Evolutionary conservation across 148 eudicot genomes (phyloP).

Genomic region (Rhododendron williamsianum): DNA sequence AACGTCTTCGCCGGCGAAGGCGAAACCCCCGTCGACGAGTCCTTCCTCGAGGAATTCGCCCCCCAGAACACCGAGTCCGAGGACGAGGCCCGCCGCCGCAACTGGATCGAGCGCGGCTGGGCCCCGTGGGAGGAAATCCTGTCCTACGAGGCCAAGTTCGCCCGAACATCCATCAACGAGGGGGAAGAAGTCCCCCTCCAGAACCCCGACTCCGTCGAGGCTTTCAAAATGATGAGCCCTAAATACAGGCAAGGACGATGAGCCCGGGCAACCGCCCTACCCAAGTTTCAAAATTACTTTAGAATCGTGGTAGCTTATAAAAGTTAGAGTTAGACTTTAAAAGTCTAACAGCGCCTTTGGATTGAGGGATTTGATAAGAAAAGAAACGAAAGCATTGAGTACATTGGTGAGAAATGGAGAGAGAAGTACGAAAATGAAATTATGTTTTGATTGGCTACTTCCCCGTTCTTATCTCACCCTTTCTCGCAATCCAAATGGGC

Average conservation of each 20-base stretch:
- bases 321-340: neutral
- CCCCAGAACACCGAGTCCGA: conserved; percentile 61
- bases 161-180: conserved; percentile 63
- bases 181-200: conserved; percentile 81
- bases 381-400: no score
- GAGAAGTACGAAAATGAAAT: neutral
- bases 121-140: conserved; percentile 98
- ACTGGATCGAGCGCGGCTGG: conserved; percentile 93
- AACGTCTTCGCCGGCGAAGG: conserved; percentile 25
- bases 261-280: neutral
- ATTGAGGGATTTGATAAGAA: no score
- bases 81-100: conserved; percentile 71
- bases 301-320: neutral
- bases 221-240: conserved; percentile 81
- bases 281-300: neutral
- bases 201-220: conserved; percentile 75
- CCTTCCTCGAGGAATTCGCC: conserved; percentile 60
- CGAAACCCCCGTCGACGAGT: conserved; percentile 81
- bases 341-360: no score
- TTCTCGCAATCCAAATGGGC: no score
- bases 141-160: conserved; percentile 81
- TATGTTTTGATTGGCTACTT: neutral
- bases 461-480: neutral
- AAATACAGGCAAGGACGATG: conserved; percentile 43
- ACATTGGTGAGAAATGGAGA: no score